Evolutionary conservation across 495 filamentous ascomycete genomes (phyloP), one percentile per base, ranked within the genome.

Genomic region (Penicillium flavigenum): DNA sequence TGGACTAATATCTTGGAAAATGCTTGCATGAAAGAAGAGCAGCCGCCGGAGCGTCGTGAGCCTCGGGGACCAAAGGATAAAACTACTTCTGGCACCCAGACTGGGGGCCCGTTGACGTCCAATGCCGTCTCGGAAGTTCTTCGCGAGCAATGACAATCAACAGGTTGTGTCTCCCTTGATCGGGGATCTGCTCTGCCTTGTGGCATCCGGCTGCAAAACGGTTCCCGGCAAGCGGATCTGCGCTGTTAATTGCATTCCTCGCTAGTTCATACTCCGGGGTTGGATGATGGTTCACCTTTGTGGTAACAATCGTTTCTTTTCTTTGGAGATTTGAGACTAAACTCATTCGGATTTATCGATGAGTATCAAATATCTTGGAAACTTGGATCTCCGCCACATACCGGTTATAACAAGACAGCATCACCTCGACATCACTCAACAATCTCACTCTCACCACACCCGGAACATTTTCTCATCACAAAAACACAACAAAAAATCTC

Each of bases 1-100:
- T 98, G 95, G 94, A 98, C 94, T 19, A 98, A 98, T 71, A 93
- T 96, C 78, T 75, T 98, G 42, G 94, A 98, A 68, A 95, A 89
- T 66, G 91, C 92, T 31, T 98, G 94, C 72, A 96, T 97, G 93
- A 88, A 92, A 73, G 92, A 96, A 60, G 93, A 98, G 71, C 77
- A 83, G 27, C 79, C 79, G 2, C 70, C 72, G 1, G 75, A 78
- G 50, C 51, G 39, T 19, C 24, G 39, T 5, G 51, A 53, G 29
- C 50, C 50, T 41, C 8, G 38, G 10, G 38, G 26, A 8, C 66
- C 70, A 3, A 63, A 67, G 34, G 71, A 72, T 56, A 61, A 53
- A 20, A n/a, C 38, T 27, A 26, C 31, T 12, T n/a, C 54, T 27
- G 62, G 57, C 4, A 31, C 58, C 12, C 51, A 56, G 20, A 59